A percentile compares a stretch with the other conserved stretches of the same genome.
phyloP scores from a whole-genome alignment of 352 stramenopile genomes.

The Pythium scleroteichum region DNA sequence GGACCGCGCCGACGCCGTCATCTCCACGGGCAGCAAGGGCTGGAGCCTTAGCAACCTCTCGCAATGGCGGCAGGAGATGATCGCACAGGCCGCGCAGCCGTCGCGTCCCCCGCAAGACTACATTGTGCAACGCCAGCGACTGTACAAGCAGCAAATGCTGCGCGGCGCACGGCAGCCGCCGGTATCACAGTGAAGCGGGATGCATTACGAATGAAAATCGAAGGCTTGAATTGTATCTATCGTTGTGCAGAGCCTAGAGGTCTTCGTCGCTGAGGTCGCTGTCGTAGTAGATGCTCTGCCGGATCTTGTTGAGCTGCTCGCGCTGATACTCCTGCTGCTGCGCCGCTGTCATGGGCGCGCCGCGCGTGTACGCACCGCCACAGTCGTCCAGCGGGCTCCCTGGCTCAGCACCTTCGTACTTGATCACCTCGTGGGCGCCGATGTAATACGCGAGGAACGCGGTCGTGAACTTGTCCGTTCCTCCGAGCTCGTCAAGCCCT shows the following conservation, averaged over 20 bases:
- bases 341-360: constrained; percentile 33
- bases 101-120: constrained; percentile 33
- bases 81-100: constrained; percentile 15
- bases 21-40: constrained; percentile 38
- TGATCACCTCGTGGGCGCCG: constrained; percentile 92
- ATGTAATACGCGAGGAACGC: constrained; percentile 93
- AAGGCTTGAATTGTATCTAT: constrained; percentile 3
- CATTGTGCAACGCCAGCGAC: constrained; percentile 64
- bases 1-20: constrained; percentile 75
- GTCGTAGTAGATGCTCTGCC: constrained; percentile 85
- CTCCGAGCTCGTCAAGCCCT: constrained; percentile 95
- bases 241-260: not conserved
- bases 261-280: constrained; percentile 83
- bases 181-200: constrained; percentile 20
- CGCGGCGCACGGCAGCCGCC: constrained; percentile 7
- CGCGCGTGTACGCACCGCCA: constrained; percentile 47
- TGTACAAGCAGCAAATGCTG: constrained; percentile 70
- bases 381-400: constrained; percentile 69
- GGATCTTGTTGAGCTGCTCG: constrained; percentile 70
- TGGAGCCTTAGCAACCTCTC: constrained; percentile 66
- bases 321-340: constrained; percentile 40
- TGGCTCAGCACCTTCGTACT: constrained; percentile 91
- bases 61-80: constrained; percentile 64
- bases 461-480: constrained; percentile 92
- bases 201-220: too few relatives aligned